phyloP scores from a whole-genome alignment of 768 basidiomycete genomes.

The Floccularia luteovirens region DNA sequence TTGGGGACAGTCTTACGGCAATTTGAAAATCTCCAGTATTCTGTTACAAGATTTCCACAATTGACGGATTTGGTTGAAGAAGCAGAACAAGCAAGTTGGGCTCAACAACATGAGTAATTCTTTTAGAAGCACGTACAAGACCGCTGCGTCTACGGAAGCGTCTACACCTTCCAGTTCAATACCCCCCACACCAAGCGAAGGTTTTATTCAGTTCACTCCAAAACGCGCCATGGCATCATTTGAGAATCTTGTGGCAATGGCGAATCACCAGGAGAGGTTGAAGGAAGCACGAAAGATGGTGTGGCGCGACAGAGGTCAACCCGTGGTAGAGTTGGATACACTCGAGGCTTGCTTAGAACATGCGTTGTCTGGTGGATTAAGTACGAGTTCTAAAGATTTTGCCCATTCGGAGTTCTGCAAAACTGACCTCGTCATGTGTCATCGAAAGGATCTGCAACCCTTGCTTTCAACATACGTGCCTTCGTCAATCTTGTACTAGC shows the following conservation, averaged over 20 bases:
- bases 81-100: too few relatives aligned
- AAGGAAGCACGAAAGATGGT: slow-evolving; percentile 71
- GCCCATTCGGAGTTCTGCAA: slow-evolving; percentile 2
- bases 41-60: too few relatives aligned
- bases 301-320: slow-evolving; percentile 76
- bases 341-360: slow-evolving; percentile 65
- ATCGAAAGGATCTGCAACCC: slow-evolving; percentile 66
- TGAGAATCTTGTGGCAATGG: slow-evolving; percentile 78
- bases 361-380: slow-evolving; percentile 59
- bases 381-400: slow-evolving; percentile 45
- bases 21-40: too few relatives aligned
- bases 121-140: too few relatives aligned
- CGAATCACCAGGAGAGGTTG: slow-evolving; percentile 75
- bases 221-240: slow-evolving; percentile 64
- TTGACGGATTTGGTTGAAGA: too few relatives aligned
- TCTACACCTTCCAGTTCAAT: slow-evolving; percentile 3
- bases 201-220: slow-evolving; percentile 39
- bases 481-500: slow-evolving; percentile 77
- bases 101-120: too few relatives aligned
- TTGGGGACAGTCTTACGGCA: too few relatives aligned
- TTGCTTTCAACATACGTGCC: slow-evolving; percentile 79
- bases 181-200: slow-evolving; percentile 14
- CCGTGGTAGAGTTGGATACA: slow-evolving; percentile 57
- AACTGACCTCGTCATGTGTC: background rate
- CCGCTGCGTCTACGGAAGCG: background rate